Percentiles rank a stretch among this genome's conserved stretches.
phyloP scores from a whole-genome alignment of 148 eudicot genomes.

The Polygonum aviculare region DNA sequence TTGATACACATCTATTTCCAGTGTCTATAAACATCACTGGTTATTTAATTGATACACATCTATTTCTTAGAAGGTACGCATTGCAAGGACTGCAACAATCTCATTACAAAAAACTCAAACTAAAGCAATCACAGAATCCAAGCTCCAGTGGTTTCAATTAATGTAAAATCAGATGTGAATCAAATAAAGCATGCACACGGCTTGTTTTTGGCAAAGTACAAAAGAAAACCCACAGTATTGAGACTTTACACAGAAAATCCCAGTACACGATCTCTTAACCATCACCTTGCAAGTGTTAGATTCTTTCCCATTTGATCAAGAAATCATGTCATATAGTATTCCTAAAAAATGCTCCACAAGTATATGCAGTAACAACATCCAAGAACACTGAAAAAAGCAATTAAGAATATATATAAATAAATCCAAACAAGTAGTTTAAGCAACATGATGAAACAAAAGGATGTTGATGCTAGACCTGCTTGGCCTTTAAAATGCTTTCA shows the following conservation, averaged over 20 bases:
- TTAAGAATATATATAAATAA: background rate
- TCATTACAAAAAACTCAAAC: background rate
- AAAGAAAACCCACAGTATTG: background rate
- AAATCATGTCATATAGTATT: background rate
- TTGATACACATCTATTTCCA: background rate
- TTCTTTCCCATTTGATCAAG: background rate
- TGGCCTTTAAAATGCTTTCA: slow-evolving; percentile 77
- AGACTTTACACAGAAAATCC: background rate
- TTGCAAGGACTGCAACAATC: background rate
- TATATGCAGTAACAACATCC: background rate
- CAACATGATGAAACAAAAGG: background rate
- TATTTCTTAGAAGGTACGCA: background rate
- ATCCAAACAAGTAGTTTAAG: background rate
- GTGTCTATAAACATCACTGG: background rate
- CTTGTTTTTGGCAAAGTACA: background rate
- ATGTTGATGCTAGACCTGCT: slow-evolving; percentile 48
- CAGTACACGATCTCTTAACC: background rate
- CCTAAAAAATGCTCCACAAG: background rate
- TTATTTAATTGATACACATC: background rate
- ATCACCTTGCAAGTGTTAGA: background rate
- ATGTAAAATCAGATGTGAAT: background rate
- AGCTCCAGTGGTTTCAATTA: background rate
- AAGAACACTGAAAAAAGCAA: background rate
- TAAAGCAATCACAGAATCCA: background rate
- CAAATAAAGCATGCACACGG: background rate